Conservation (phyloP, 257 asterid genomes). For the Solanum okadae region DNA sequence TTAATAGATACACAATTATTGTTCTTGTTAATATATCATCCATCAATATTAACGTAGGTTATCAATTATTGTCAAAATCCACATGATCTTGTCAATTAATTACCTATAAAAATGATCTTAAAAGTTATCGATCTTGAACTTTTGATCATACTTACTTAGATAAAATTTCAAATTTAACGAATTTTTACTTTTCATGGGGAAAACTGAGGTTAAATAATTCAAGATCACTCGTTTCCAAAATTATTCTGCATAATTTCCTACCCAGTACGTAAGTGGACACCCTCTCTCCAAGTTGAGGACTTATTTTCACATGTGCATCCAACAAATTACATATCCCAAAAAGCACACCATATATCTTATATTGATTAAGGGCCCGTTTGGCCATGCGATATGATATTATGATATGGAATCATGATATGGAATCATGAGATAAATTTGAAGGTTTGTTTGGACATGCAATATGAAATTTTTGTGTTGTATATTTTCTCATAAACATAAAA, state of each 20-base stretch:
- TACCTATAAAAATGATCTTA: no score
- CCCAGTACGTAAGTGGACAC: background rate
- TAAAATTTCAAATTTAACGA: background rate
- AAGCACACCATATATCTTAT: background rate
- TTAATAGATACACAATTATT: no score
- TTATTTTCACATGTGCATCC: background rate
- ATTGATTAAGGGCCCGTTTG: no score
- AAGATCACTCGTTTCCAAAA: background rate
- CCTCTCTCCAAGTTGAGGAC: background rate
- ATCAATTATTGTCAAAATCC: background rate
- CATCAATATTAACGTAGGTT: background rate
- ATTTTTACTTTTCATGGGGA: rapidly evolving
- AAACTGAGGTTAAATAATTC: background rate
- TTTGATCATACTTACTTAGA: background rate
- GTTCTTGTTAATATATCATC: background rate
- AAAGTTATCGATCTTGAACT: no score
- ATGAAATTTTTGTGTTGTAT: no score
- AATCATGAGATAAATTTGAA: no score
- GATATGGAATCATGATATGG: no score
- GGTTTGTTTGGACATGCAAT: no score
- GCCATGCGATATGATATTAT: no score
- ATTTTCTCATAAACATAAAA: no score
- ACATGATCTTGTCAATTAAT: no score
- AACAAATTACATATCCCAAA: background rate
- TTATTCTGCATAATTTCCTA: background rate